A percentile compares a stretch with the other conserved stretches of the same genome.
Evolutionary conservation across 176 grass and related monocot species (phyloP).

Genomic region (Carex scoparia): DNA sequence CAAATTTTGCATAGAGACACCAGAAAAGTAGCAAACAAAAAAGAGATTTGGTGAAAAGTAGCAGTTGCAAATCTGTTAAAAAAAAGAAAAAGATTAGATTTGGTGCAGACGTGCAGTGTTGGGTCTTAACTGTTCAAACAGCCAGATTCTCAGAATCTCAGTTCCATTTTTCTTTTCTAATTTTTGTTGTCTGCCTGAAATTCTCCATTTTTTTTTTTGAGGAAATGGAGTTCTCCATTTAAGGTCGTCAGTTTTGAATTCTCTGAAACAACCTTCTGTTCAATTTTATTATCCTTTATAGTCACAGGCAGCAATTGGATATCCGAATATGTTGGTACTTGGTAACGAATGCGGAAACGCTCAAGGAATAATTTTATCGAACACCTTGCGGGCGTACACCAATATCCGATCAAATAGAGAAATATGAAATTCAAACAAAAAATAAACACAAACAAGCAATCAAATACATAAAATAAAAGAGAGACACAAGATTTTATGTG

Average conservation of each 20-base stretch:
- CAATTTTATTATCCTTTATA: not conserved
- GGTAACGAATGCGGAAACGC: too few species aligned
- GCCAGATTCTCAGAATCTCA: constrained; percentile 7
- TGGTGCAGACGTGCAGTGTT: not conserved
- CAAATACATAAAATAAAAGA: too few species aligned
- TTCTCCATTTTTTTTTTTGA: not conserved
- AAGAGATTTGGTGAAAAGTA: not conserved
- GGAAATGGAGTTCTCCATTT: not conserved
- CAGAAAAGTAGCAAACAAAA: not conserved
- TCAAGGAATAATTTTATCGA: too few species aligned
- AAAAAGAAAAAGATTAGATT: not conserved
- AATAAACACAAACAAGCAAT: too few species aligned
- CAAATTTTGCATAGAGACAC: not conserved
- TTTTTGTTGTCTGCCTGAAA: not conserved
- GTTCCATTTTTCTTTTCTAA: not conserved
- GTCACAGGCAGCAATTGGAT: not conserved
- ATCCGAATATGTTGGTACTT: not conserved
- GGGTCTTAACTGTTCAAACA: constrained; percentile 8
- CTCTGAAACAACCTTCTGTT: not conserved
- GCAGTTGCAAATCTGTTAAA: not conserved
- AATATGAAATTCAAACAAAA: too few species aligned
- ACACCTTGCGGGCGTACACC: too few species aligned
- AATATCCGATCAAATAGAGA: too few species aligned
- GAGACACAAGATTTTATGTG: too few species aligned
- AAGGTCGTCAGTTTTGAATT: not conserved